phyloP scores from a whole-genome alignment of 306 rosid species.

The Carpinus viminea region DNA sequence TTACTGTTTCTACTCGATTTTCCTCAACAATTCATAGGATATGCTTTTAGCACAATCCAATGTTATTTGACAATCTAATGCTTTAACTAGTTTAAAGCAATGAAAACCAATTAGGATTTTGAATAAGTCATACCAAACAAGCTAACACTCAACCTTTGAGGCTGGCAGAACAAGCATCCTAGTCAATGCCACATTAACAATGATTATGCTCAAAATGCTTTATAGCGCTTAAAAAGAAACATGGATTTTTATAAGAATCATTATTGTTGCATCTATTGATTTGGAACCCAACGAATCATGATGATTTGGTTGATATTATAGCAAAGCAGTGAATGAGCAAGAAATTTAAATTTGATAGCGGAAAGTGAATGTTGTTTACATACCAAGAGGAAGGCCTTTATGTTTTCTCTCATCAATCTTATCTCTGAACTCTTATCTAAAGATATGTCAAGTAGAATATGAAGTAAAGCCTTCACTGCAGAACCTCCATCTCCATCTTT shows the following conservation, averaged over 20 bases:
- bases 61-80: not conserved
- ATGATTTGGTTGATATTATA: not conserved
- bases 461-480: conserved; percentile 46
- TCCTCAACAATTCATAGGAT: not conserved
- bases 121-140: not conserved
- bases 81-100: not conserved
- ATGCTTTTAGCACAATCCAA: not conserved
- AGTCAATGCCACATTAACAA: not conserved
- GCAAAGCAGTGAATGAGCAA: not conserved
- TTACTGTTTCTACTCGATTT: too few relatives aligned
- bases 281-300: too few relatives aligned
- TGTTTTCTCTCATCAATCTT: conserved; percentile 45
- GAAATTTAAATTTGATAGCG: not conserved
- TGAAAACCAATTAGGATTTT: not conserved
- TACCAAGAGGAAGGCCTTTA: conserved; percentile 66
- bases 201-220: too few relatives aligned
- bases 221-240: too few relatives aligned
- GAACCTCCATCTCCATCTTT: conserved; percentile 16
- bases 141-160: not conserved
- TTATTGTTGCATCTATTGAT: too few relatives aligned
- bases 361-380: not conserved
- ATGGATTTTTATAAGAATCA: too few relatives aligned
- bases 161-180: not conserved
- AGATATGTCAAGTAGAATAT: conserved; percentile 42
- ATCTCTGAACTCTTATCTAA: conserved; percentile 50